Conservation (phyloP, 1,284 basidiomycete species). For the Ustilago xerochloae region DNA sequence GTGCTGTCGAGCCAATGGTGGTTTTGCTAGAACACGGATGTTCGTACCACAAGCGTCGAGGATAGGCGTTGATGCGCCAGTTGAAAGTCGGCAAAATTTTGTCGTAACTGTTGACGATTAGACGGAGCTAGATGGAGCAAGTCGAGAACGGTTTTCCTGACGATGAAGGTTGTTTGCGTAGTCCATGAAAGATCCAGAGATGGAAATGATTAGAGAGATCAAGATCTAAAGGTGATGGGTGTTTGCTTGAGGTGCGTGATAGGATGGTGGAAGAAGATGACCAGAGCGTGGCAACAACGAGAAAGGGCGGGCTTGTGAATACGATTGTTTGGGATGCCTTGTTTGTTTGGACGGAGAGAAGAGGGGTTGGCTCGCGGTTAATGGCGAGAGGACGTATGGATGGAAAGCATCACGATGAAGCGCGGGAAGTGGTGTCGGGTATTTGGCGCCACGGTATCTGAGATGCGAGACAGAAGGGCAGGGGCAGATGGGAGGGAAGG, state of each 20-base stretch:
- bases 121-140: background rate
- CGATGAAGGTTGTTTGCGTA: background rate
- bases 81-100: too few relatives aligned
- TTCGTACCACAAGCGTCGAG: too few relatives aligned
- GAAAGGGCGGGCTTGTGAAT: background rate
- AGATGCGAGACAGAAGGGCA: background rate
- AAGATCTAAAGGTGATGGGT: background rate
- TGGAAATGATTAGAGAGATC: background rate
- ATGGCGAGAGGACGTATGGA: background rate
- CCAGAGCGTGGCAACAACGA: background rate
- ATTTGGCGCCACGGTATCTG: conserved; percentile 2
- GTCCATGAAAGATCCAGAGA: background rate
- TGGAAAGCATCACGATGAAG: conserved; percentile 7
- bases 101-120: too few relatives aligned
- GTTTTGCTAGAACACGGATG: too few relatives aligned
- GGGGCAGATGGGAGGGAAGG: background rate
- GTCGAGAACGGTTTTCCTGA: background rate
- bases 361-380: conserved; percentile 5
- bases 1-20: background rate
- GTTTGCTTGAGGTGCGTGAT: background rate
- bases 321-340: background rate
- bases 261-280: background rate
- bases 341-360: background rate
- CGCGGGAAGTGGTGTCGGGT: background rate
- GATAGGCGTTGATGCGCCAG: too few relatives aligned